Percentiles rank a stretch among this genome's conserved stretches.
These are phyloP conservation scores for Viridothelium virens DNA, from an alignment of 495 filamentous ascomycete genomes.

Conservation along the genomic window DNA sequence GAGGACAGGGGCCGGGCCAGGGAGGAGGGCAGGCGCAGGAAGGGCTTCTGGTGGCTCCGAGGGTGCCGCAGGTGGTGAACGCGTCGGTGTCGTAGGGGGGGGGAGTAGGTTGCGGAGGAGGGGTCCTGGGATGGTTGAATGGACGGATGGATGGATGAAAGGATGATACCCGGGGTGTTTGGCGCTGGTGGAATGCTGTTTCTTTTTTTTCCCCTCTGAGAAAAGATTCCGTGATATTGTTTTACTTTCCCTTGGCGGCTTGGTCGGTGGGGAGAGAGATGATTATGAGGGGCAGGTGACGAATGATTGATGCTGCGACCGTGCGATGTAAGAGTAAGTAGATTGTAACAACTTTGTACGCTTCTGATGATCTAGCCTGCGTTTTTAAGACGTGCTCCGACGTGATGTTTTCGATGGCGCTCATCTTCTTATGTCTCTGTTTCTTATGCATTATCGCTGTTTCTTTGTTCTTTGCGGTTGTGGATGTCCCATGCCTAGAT, in stretches of 20 bases:
- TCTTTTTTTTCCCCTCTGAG: neutral
- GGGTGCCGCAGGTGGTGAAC: neutral
- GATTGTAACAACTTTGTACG: neutral
- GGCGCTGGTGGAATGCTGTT: neutral
- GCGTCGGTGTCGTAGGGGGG: neutral
- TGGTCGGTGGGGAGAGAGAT: neutral
- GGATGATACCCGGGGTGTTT: slow-evolving; percentile 6
- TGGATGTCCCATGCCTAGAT: too few species aligned
- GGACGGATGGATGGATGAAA: slow-evolving; percentile 1
- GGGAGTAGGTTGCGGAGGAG: neutral
- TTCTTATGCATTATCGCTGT: too few species aligned
- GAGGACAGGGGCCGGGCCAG: neutral
- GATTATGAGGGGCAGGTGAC: neutral
- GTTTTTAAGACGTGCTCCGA: neutral
- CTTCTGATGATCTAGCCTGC: neutral
- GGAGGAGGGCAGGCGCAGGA: neutral
- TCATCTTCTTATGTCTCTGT: neutral
- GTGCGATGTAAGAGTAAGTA: neutral
- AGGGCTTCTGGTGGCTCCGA: too few species aligned
- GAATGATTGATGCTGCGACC: neutral
- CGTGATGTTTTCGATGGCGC: neutral
- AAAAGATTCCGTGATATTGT: neutral
- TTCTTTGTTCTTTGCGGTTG: too few species aligned
- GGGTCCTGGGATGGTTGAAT: neutral
- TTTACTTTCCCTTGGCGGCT: neutral